phyloP scores from a whole-genome alignment of 2,329 filamentous ascomycete species.

The Fusarium luffae region DNA sequence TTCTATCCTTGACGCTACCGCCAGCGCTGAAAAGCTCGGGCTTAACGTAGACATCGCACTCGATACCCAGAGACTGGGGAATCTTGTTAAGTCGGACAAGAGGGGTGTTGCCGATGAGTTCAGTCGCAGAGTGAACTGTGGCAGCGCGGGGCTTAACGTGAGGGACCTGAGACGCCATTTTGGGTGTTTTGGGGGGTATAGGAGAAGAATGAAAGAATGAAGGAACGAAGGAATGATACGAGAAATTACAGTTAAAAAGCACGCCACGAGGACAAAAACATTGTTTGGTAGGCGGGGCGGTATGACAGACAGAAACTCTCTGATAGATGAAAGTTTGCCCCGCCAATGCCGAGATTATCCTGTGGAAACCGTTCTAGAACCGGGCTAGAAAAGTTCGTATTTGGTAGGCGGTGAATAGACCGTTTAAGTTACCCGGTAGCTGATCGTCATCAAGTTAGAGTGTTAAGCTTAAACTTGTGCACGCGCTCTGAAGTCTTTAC shows the following conservation, averaged over 20 bases:
- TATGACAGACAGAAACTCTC: conserved; percentile 19
- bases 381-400: conserved; percentile 18
- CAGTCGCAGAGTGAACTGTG: conserved; percentile 72
- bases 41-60: conserved; percentile 90
- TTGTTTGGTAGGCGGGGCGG: conserved; percentile 36
- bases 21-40: conserved; percentile 94
- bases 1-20: conserved; percentile 93
- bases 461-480: conserved; percentile 28
- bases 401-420: conserved; percentile 13
- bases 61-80: conserved; percentile 88
- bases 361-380: conserved; percentile 32
- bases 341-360: conserved; percentile 48
- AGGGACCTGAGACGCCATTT: conserved; percentile 47
- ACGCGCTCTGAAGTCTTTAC: background rate
- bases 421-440: conserved; percentile 20
- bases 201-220: background rate
- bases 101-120: conserved; percentile 96
- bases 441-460: background rate
- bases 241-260: conserved; percentile 20
- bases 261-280: conserved; percentile 42
- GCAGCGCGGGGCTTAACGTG: conserved; percentile 49
- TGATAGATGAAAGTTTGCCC: conserved; percentile 35
- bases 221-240: background rate
- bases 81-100: conserved; percentile 93
- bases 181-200: background rate